Base-by-base conservation (phyloP, 805 yeast genomes). In the Ogataea ganodermae region DNA sequence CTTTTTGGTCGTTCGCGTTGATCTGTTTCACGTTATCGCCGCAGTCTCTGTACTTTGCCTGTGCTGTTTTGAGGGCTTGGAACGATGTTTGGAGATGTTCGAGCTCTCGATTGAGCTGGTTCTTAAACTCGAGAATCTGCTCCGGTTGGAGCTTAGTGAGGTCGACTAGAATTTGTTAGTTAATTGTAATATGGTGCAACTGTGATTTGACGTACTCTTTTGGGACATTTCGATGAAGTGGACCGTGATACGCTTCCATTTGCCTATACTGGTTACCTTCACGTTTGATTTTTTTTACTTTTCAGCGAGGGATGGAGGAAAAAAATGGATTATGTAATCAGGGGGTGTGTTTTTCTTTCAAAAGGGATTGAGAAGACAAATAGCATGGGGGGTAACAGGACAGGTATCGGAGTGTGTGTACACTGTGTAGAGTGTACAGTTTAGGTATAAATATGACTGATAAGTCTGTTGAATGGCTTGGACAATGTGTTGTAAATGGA, bases 71-170 rank as follows among this genome's bases (percentile, higher is more conserved):
- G 35, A 94, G 76, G 4, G 97, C 96, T 55, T 83, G 85, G 49
- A 86, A 76, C 0, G 98, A 91, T 39, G 85, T 84, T 16, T 88
- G 78, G 59, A 94, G 82, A 61, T 91, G 96, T 58, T 87, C 88
- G 32, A 91, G 72, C 63, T 94, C 99, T 59, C 81, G 83, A 56
- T 89, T 92, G 18, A 94, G 76, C 60, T 85, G 87, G 55, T 83
- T 84, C 57, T 94, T 86, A 65, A 94, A 81, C 55, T 89, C 91
- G 23, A 82, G 73, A 42, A 94, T 75, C 67, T 94, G 98, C 62
- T 89, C 92, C 1, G 95, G 86, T 39, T 82, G 82, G 45, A 94
- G 78, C 57, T 80, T 76, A 16, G 80, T 73, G 56, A 89, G 73
- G 58, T 90, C 94, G 52, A 87, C 65, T 60, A 12, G 22, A 3